Percentiles rank a stretch among this genome's conserved stretches.
These are phyloP conservation scores for Podila epicladia DNA, from an alignment of 192 early-diverging fungal species.

Conservation along the genomic window DNA sequence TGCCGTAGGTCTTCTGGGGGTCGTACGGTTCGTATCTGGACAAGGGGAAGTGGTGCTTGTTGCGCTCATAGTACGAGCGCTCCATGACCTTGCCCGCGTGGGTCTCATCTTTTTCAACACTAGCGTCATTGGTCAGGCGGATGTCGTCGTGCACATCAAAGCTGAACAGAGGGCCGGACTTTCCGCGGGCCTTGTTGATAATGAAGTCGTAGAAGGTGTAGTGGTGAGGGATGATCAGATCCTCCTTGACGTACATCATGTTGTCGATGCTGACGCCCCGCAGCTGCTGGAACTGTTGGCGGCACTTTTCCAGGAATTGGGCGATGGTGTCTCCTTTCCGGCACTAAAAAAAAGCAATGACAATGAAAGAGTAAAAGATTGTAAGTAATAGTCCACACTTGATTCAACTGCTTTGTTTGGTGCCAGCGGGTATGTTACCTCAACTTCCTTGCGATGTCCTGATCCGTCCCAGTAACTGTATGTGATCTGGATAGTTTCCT, in stretches of 20 bases:
- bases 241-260: conserved; percentile 93
- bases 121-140: conserved; percentile 82
- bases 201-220: conserved; percentile 96
- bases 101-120: conserved; percentile 91
- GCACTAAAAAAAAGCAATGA: conserved; percentile 53
- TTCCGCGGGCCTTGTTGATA: conserved; percentile 93
- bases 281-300: conserved; percentile 85
- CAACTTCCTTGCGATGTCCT: conserved; percentile 88
- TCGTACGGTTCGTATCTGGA: conserved; percentile 94
- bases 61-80: conserved; percentile 88
- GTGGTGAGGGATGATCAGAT: conserved; percentile 95
- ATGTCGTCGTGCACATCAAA: conserved; percentile 97
- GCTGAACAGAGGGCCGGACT: conserved; percentile 92
- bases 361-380: background rate
- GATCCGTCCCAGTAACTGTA: conserved; percentile 97
- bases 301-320: conserved; percentile 86
- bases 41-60: conserved; percentile 97
- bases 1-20: conserved; percentile 71
- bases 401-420: too few species aligned
- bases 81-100: conserved; percentile 96
- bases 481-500: conserved; percentile 84
- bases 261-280: conserved; percentile 84
- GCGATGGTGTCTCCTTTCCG: conserved; percentile 88
- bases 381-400: background rate
- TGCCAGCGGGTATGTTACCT: conserved; percentile 48